Base-by-base conservation (phyloP, 2,329 filamentous ascomycete genomes). In the Diaporthe sp. region DNA sequence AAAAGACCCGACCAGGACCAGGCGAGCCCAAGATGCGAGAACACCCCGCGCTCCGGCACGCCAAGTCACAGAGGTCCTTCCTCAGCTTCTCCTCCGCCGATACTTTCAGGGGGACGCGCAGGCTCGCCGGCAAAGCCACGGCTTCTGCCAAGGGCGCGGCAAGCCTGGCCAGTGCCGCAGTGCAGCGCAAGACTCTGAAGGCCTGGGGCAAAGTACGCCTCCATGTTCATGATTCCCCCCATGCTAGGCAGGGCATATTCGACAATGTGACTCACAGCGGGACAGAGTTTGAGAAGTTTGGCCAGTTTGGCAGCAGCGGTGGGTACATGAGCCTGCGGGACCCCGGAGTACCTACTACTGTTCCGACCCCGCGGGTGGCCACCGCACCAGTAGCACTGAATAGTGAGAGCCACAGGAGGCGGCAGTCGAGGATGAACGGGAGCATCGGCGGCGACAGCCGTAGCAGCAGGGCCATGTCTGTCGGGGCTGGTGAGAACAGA, bases 71-170 rank as follows among this genome's bases (percentile, higher is more conserved):
- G 8, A 72, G 63, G 53, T 75, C 74, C 17, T 68, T 75, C 22
- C 71, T 69, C 8, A 73, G 71, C 59, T 58, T 63, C 66, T 71
- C 74, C n/a, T 74, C 71, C 2, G 63, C 63, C n/a, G 71, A 73
- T n/a, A 74, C 71, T n/a, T 59, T 75, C 65, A 63, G 44, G 13
- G 71, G 51, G 1, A 74, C 74, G 3, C 66, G 68, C n/a, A 61
- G 53, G 13, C 42, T 75, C 15, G 74, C 71, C 2, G 66, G 66
- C n/a, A 75, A 75, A 22, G 68, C 71, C 25, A 74, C 74, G 2
- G 74, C 74, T 5, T 70, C 69, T 2, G 71, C 72, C 30, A 71
- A 73, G 30, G 71, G 74, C 12, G 74, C 74, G 12, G 69, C 69
- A n/a, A 72, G 70, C 27, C 70, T 75, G 9, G 73, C 73, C 27